Conservation (phyloP, 805 yeast genomes). For the Vanderwaltozyma tropicalis region DNA sequence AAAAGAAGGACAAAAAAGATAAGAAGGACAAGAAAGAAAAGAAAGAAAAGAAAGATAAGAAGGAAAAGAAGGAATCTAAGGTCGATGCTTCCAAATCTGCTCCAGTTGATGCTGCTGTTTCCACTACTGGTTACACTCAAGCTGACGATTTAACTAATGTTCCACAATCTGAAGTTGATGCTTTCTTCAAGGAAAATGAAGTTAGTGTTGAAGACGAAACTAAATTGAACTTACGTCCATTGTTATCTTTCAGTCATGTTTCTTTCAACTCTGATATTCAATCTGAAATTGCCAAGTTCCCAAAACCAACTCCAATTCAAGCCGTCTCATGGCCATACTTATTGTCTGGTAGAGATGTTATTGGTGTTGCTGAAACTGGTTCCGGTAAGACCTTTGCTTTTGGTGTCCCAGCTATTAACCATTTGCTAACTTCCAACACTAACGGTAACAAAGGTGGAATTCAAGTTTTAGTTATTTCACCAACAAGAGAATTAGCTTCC, state of each 20-base stretch:
- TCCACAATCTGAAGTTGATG: constrained; percentile 47
- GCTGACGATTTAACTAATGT: constrained; percentile 31
- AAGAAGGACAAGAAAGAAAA: constrained; percentile 27
- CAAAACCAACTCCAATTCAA: constrained; percentile 93
- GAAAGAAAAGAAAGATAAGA: constrained; percentile 23
- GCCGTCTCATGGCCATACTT: constrained; percentile 91
- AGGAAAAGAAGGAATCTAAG: constrained; percentile 24
- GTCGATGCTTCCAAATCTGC: constrained; percentile 21
- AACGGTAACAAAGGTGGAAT: constrained; percentile 35
- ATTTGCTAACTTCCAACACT: constrained; percentile 33
- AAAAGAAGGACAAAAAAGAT: constrained; percentile 24
- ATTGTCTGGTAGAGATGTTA: constrained; percentile 67
- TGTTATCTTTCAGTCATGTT: constrained; percentile 56
- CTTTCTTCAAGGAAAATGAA: constrained; percentile 59
- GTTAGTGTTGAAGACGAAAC: constrained; percentile 67
- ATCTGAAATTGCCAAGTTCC: constrained; percentile 57
- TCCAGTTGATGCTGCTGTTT: neutral
- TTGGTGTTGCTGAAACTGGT: constrained; percentile 98
- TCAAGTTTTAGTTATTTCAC: constrained; percentile 78
- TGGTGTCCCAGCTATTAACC: constrained; percentile 91
- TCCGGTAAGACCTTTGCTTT: constrained; percentile 96
- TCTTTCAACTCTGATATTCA: constrained; percentile 46
- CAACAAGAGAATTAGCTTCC: constrained; percentile 94
- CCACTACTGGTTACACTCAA: constrained; percentile 29
- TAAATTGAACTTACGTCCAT: constrained; percentile 48